phyloP scores from a whole-genome alignment of 2,329 filamentous ascomycete genomes.

The Fusarium virguliforme region DNA sequence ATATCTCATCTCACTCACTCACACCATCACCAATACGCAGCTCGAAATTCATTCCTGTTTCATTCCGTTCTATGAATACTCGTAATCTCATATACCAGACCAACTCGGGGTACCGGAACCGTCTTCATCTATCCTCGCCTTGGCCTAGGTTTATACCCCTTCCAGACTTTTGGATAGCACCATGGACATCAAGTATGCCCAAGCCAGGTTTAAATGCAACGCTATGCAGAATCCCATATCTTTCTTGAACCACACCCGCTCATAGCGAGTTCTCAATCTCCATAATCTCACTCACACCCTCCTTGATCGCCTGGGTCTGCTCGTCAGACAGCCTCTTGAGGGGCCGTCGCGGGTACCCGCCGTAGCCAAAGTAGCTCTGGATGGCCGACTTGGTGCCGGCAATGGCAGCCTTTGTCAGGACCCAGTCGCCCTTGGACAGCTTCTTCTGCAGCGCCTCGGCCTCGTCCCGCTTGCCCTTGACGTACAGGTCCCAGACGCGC shows the following conservation, averaged over 20 bases:
- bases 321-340: constrained; percentile 77
- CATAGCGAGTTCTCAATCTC: constrained; percentile 72
- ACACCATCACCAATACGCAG: background rate
- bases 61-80: constrained; percentile 34
- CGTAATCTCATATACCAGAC: constrained; percentile 31
- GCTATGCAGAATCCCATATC: constrained; percentile 42
- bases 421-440: constrained; percentile 87
- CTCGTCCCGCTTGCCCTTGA: constrained; percentile 81
- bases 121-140: background rate
- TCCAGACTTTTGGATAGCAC: constrained; percentile 26
- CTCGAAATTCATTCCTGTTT: constrained; percentile 14
- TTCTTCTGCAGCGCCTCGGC: constrained; percentile 82
- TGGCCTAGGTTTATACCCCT: background rate
- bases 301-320: constrained; percentile 67
- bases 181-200: constrained; percentile 13
- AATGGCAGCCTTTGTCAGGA: constrained; percentile 85
- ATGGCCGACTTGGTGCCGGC: constrained; percentile 90
- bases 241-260: constrained; percentile 20
- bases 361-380: constrained; percentile 86
- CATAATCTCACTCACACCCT: constrained; percentile 76
- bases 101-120: constrained; percentile 12
- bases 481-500: constrained; percentile 83
- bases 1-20: background rate
- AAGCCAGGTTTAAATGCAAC: constrained; percentile 43
- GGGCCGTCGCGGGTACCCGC: constrained; percentile 81